phyloP scores from a whole-genome alignment of 75 land plant species.

The Pinus taeda region DNA sequence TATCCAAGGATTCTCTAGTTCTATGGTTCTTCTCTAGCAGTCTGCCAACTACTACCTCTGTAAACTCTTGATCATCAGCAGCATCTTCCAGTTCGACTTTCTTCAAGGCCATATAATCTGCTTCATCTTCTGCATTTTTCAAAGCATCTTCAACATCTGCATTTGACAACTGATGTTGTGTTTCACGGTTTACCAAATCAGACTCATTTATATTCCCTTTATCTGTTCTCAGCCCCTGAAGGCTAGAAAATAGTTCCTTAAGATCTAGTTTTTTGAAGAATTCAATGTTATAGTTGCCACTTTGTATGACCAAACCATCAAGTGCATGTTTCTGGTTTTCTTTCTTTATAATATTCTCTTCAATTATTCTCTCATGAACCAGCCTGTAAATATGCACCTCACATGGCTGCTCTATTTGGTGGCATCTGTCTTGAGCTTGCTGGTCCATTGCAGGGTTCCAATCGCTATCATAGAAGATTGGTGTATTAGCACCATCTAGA shows the following conservation, averaged over 20 bases:
- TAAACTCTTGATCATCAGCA: constrained; percentile 93
- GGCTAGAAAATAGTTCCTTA: constrained; percentile 87
- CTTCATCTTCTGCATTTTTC: constrained; percentile 97
- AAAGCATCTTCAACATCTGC: constrained; percentile 94
- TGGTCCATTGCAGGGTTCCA: constrained; percentile 99
- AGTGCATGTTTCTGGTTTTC: constrained; percentile 97
- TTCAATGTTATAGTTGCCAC: constrained; percentile 97
- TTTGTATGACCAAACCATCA: constrained; percentile 98
- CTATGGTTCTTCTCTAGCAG: too few species aligned
- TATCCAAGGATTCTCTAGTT: too few species aligned
- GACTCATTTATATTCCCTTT: neutral
- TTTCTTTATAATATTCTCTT: constrained; percentile 97
- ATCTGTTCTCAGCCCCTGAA: constrained; percentile 26
- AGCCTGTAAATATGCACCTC: constrained; percentile 97
- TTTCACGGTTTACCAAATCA: constrained; percentile 10
- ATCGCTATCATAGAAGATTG: too few species aligned
- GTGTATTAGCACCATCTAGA: too few species aligned
- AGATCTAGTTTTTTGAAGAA: constrained; percentile 98
- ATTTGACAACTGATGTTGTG: constrained; percentile 47
- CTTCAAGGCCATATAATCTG: constrained; percentile 99
- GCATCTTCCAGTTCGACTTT: constrained; percentile 96
- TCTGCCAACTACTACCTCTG: constrained; percentile 83
- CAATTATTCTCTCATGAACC: constrained; percentile 94
- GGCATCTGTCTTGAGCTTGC: constrained; percentile 99
- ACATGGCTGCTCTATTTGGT: constrained; percentile 96